Base-by-base conservation (phyloP, 768 basidiomycete species). In the Sporobolomyces roseus region DNA sequence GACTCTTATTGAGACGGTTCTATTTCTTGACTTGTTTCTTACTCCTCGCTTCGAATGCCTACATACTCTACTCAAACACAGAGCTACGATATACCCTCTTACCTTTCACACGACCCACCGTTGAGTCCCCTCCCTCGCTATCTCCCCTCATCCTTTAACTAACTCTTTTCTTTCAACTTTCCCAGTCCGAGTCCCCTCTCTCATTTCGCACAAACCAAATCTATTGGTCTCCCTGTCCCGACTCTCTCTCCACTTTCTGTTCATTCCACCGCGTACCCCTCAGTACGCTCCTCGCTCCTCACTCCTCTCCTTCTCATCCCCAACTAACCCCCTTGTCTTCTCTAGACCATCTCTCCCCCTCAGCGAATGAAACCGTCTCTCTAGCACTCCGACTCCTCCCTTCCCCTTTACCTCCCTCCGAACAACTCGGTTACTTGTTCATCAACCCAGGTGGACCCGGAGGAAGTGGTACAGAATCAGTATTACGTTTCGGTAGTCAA, bases 381-480 rank as follows among this genome's bases (percentile, higher is more conserved):
- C 67, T 74, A 33, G 70, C 70, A 0, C 48, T 74, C 2, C 60
- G 73, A 12, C 66, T 63, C 53, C 49, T 74, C 17, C 73, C 73
- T 1, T 64, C 73, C 14, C 66, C 67, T 7, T 68, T 38, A 0
- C 67, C 73, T 1, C 59, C 49, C 2, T 45, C 35, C 1, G 73
- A 69, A 13, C 70, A 60, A 12, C 59, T 71, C 4, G 73, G 73
- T 4, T 60, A 62, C 23, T 55, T 74, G 6, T 61, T 72, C 48
- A 65, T 64, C 19, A 72, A 73, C 60, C 72, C 72, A 1, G 72
- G 73, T 8, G 73, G 73, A 3, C 73, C 74, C 0, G 74, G 74
- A 0, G 74, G 72, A 2, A 58, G 61, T 9, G 74, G 74, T 1
- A 73, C 72, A 1, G 38, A 38, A 10, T 43, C 62, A 2, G 29